Conservation (phyloP, 306 rosid genomes). For the Aeschynomene evenia region DNA sequence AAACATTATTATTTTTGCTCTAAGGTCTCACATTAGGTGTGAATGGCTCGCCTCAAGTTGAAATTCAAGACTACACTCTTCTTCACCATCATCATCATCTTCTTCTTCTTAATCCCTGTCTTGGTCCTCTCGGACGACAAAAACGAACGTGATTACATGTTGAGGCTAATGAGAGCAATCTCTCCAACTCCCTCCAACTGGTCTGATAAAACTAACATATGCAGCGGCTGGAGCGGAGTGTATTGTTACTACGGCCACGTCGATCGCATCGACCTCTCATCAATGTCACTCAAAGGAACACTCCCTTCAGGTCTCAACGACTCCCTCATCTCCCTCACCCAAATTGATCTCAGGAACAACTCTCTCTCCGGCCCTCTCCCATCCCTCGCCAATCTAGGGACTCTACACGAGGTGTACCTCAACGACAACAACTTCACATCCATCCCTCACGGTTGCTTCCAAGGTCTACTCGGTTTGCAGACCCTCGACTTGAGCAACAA, state of each 20-base stretch:
- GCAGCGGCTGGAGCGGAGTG: not conserved
- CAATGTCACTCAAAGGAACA: too few relatives aligned
- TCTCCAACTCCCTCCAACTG: not conserved
- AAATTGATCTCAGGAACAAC: too few relatives aligned
- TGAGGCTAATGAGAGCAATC: not conserved
- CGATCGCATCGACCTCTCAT: too few relatives aligned
- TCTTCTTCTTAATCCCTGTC: too few relatives aligned
- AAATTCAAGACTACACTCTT: too few relatives aligned
- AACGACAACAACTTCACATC: constrained; percentile 56
- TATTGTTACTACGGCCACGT: not conserved
- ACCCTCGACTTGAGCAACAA: constrained; percentile 38
- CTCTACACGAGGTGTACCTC: constrained; percentile 6
- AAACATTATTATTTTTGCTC: too few relatives aligned
- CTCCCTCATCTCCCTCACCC: too few relatives aligned
- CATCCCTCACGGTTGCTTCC: constrained; percentile 23
- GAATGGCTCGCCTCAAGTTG: too few relatives aligned
- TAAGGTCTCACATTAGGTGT: too few relatives aligned
- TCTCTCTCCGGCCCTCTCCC: not conserved
- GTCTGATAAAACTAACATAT: not conserved
- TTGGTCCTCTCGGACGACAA: too few relatives aligned
- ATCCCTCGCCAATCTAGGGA: not conserved
- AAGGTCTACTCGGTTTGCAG: constrained; percentile 44
- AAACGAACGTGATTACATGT: not conserved
- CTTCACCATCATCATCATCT: too few relatives aligned
- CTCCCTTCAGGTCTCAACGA: too few relatives aligned